phyloP scores from a whole-genome alignment of 352 stramenopile species.

The Pythium aquatile region DNA sequence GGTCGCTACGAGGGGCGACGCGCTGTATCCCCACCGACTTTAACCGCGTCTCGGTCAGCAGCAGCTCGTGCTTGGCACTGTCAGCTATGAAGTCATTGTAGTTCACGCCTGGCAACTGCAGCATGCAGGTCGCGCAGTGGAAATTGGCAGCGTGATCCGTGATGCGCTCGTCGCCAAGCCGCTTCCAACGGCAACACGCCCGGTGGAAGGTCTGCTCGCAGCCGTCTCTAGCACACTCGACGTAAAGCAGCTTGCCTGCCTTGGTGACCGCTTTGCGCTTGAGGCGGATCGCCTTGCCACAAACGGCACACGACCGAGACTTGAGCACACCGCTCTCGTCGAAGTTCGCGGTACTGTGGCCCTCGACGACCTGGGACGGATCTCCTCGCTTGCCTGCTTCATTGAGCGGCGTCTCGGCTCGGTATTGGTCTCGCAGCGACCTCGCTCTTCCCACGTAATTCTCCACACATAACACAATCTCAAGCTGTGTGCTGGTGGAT shows the following conservation, averaged over 20 bases:
- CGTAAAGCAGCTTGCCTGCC: slow-evolving; percentile 11
- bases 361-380: slow-evolving; percentile 7
- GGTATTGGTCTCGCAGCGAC: slow-evolving; percentile 48
- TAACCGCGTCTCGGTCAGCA: slow-evolving; percentile 57
- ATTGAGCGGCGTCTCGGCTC: slow-evolving; percentile 22
- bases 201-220: slow-evolving; percentile 66
- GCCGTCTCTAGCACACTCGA: slow-evolving; percentile 46
- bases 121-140: slow-evolving; percentile 46
- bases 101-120: slow-evolving; percentile 31
- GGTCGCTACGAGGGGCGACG: slow-evolving; percentile 1
- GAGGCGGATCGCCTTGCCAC: slow-evolving; percentile 42
- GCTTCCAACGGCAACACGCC: slow-evolving; percentile 62
- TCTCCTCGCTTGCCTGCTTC: slow-evolving; percentile 2
- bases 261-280: slow-evolving; percentile 18
- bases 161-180: slow-evolving; percentile 32
- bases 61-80: slow-evolving; percentile 29
- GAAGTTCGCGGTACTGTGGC: slow-evolving; percentile 49
- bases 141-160: slow-evolving; percentile 31
- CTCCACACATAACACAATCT: slow-evolving; percentile 51
- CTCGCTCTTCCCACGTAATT: slow-evolving; percentile 49
- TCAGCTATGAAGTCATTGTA: slow-evolving; percentile 74
- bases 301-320: slow-evolving; percentile 52
- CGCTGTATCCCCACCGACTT: slow-evolving; percentile 36
- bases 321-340: slow-evolving; percentile 51
- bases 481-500: slow-evolving; percentile 43